Percentiles rank a stretch among this genome's conserved stretches.
These are phyloP conservation scores for Lophium mytilinum DNA, from an alignment of 495 filamentous ascomycete species.

Conservation along the genomic window DNA sequence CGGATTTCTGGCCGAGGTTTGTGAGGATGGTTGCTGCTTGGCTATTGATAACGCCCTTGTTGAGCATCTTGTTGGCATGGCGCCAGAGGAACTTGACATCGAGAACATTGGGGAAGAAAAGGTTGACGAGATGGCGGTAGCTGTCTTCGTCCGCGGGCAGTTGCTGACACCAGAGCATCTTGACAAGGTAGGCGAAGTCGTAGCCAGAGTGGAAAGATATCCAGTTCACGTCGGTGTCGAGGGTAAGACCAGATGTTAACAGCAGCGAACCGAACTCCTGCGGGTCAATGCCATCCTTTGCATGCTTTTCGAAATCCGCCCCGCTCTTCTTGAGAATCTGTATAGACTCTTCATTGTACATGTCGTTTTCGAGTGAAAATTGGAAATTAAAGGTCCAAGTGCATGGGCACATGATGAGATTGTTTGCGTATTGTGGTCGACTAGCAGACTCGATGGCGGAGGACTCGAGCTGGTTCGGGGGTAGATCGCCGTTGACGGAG, in stretches of 20 bases:
- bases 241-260: slow-evolving; percentile 85
- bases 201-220: slow-evolving; percentile 98
- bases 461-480: slow-evolving; percentile 55
- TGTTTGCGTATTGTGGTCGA: slow-evolving; percentile 38
- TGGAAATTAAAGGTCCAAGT: slow-evolving; percentile 99
- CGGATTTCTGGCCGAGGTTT: slow-evolving; percentile 76
- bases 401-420: slow-evolving; percentile 61
- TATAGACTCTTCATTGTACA: slow-evolving; percentile 92
- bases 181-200: slow-evolving; percentile 94
- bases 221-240: slow-evolving; percentile 83
- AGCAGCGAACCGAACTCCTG: slow-evolving; percentile 79
- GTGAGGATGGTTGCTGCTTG: slow-evolving; percentile 59
- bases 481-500: slow-evolving; percentile 75
- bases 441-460: slow-evolving; percentile 39
- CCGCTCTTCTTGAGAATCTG: slow-evolving; percentile 77
- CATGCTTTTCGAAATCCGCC: slow-evolving; percentile 75
- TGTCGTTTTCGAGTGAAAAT: slow-evolving; percentile 86
- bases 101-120: slow-evolving; percentile 87
- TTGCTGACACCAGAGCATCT: slow-evolving; percentile 71
- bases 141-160: slow-evolving; percentile 81
- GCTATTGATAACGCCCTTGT: slow-evolving; percentile 45
- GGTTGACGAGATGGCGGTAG: slow-evolving; percentile 74
- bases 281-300: slow-evolving; percentile 85
- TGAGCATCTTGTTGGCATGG: slow-evolving; percentile 50
- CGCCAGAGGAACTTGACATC: slow-evolving; percentile 98